Base-by-base conservation (phyloP, 768 basidiomycete genomes). In the Tricholoma terreum region DNA sequence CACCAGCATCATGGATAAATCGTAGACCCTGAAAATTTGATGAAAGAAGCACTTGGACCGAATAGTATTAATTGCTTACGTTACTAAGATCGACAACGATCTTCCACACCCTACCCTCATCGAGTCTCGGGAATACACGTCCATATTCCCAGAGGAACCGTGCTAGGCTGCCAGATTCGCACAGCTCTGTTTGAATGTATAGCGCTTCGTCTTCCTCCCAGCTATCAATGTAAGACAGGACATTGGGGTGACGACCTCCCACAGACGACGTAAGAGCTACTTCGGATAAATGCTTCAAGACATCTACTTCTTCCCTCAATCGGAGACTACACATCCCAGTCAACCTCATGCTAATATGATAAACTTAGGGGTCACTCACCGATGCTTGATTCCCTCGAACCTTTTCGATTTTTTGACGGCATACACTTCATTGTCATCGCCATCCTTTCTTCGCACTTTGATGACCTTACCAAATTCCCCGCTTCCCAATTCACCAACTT, bases 61-160 rank as follows among this genome's bases (percentile, higher is more conserved):
- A 65, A 68, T 63, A 67, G 59, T 63, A 61, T 63, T 56, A 64
- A 67, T 67, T 55, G 80, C 89, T 78, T 79, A 94, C 92, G 69
- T 89, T 87, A 69, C 88, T 88, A 59, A 98, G 78, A 72, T 98
- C 96, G 51, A 84, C 86, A 58, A 95, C 77, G 63, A 95, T 88
- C 80, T 98, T 98, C 97, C 97, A 99, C 50, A 96, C 89, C 61
- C 92, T 81, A 22, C 87, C 86, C 73, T 99, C 96, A 65, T 96
- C 94, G 55, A 98, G 80, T 60, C 82, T 79, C 57, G 92, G 91
- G 75, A 90, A 92, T 35, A 77, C 77, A 38, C 86, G 86, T 3
- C 96, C 96, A 67, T 94, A 94, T 73, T 92, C 89, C 80, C 89
- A 89, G 62, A 99, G 76, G 79, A 98, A 98, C 62, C 82, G 85